Evolutionary conservation across 257 asterid genomes (phyloP).

Genomic region (Misopates orontium): DNA sequence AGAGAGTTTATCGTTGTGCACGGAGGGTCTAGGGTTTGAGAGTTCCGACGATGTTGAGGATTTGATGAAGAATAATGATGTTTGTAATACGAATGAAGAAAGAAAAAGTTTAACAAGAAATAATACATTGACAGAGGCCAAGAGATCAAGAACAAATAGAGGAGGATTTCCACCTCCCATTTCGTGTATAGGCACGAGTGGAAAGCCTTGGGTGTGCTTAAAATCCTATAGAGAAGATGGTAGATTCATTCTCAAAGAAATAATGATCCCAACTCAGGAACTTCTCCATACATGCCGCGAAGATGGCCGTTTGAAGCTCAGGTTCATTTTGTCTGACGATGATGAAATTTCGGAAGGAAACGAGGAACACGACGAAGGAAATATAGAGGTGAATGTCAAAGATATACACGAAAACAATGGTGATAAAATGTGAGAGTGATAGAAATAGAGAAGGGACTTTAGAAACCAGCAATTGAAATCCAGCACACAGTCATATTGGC

Average conservation of each 20-base stretch:
- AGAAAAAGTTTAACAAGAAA: slow-evolving; percentile 26
- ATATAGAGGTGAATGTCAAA: too few species aligned
- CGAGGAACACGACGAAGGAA: slow-evolving; percentile 17
- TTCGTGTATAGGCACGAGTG: slow-evolving; percentile 71
- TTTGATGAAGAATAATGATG: slow-evolving; percentile 32
- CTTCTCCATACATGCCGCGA: slow-evolving; percentile 73
- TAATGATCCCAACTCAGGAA: slow-evolving; percentile 72
- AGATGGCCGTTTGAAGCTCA: slow-evolving; percentile 73
- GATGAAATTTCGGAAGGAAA: slow-evolving; percentile 27
- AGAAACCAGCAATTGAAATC: too few species aligned
- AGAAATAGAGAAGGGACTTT: too few species aligned
- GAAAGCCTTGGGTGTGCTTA: slow-evolving; percentile 69
- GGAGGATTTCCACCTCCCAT: slow-evolving; percentile 79
- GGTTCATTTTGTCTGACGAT: slow-evolving; percentile 58
- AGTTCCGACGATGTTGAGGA: slow-evolving; percentile 63
- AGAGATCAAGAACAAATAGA: slow-evolving; percentile 33
- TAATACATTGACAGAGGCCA: slow-evolving; percentile 24
- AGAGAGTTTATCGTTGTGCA: slow-evolving; percentile 54
- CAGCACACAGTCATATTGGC: too few species aligned
- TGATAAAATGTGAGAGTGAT: too few species aligned
- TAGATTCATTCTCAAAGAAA: slow-evolving; percentile 68
- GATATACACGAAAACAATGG: too few species aligned
- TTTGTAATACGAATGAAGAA: slow-evolving; percentile 25
- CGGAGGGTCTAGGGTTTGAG: slow-evolving; percentile 74
- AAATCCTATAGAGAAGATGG: slow-evolving; percentile 68